Evolutionary conservation across 768 basidiomycete genomes (phyloP), one percentile per base, ranked within the genome.

Genomic region (Suillus americanus): DNA sequence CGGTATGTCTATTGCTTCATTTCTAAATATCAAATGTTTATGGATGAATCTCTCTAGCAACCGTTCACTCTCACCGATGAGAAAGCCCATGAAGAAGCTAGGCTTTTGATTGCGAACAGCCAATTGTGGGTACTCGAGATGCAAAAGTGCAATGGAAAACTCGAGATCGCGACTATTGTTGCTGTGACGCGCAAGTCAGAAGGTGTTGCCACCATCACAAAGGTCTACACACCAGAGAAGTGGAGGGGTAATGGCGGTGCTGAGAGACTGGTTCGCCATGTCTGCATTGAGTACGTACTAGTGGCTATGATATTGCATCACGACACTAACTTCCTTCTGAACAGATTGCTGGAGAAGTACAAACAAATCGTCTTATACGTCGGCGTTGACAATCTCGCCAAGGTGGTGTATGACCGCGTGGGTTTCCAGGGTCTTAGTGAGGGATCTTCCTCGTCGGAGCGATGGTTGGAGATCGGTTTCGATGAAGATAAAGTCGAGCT

Each of bases 391-490:
- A 86, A 89, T 66, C 71, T 65, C 1, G 85, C 82, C 2, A 81
- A 79, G 0, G 80, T 73, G 2, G 85, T 90, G 3, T 94, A 92
- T 70, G 70, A 79, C 54, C 83, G 81, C 2, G 85, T 92, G 18
- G 91, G 91, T 3, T 94, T 93, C 66, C 74, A 78, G 20, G 90
- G 88, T 7, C 77, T 90, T 18, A 73, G 66, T 18, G 57, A 69
- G 10, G 68, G 67, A 33, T 73, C 64, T 14, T 67, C 71, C 18
- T 66, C 70, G 4, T 66, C 71, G 3, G 80, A 82, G 40, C 71
- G 75, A 18, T 91, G 88, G 88, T 66, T 86, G 7, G 90, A 91
- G 63, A 75, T 88, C 59, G 90, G 90, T 10, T 91, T 90, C 62
- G 81, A 86, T 66, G 78, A 74, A 28, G 62, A 65, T 20, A 60